Conservation (phyloP, 2,329 filamentous ascomycete genomes). For the Phialemoniopsis sp. region DNA sequence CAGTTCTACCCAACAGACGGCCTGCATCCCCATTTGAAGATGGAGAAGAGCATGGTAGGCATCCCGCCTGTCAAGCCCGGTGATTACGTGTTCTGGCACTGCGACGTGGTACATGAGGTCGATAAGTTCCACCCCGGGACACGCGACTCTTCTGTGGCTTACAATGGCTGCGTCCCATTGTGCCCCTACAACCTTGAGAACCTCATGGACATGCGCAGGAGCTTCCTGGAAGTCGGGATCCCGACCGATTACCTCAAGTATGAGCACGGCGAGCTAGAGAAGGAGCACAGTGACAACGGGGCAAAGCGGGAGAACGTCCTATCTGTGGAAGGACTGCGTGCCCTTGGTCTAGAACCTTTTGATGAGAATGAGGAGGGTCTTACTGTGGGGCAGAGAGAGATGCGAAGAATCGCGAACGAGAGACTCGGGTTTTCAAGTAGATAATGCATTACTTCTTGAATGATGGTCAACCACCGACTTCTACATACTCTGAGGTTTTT, state of each 20-base stretch:
- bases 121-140: background rate
- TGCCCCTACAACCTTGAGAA: background rate
- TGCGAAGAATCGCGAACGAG: conserved; percentile 5
- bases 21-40: conserved; percentile 57
- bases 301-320: conserved; percentile 5
- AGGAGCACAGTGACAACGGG: conserved; percentile 12
- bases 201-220: background rate
- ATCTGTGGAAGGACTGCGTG: conserved; percentile 1
- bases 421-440: conserved; percentile 1
- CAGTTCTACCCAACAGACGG: conserved; percentile 23
- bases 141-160: background rate
- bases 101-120: conserved; percentile 31
- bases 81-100: conserved; percentile 66
- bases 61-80: conserved; percentile 58
- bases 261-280: conserved; percentile 36
- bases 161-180: background rate
- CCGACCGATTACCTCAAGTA: conserved; percentile 50
- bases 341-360: conserved; percentile 6
- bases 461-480: too few relatives aligned
- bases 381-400: conserved; percentile 2
- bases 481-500: too few relatives aligned
- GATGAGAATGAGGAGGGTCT: conserved; percentile 7
- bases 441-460: too few relatives aligned
- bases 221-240: conserved; percentile 48
- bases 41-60: conserved; percentile 57